phyloP scores from a whole-genome alignment of 345 rosid species.

The Trapa incisa region DNA sequence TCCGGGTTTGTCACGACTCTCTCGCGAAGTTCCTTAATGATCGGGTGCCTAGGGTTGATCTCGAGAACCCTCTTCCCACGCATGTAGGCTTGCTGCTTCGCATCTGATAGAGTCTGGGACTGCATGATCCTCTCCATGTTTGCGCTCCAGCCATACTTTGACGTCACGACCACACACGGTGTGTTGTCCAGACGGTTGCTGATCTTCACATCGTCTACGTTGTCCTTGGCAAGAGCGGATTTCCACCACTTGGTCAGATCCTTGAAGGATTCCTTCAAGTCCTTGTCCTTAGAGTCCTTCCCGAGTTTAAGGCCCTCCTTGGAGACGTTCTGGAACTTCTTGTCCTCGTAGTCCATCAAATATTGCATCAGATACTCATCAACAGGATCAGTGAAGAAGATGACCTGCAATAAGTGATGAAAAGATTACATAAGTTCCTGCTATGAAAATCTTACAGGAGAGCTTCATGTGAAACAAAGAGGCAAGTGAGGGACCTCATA shows the following conservation, averaged over 20 bases:
- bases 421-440: background rate
- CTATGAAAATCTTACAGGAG: background rate
- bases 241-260: slow-evolving; percentile 97
- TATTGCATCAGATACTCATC: slow-evolving; percentile 98
- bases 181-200: slow-evolving; percentile 85
- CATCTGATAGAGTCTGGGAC: slow-evolving; percentile 86
- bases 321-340: slow-evolving; percentile 89
- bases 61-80: slow-evolving; percentile 89
- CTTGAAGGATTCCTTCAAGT: slow-evolving; percentile 85
- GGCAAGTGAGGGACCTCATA: slow-evolving; percentile 40
- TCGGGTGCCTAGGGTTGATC: slow-evolving; percentile 93
- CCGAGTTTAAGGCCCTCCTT: slow-evolving; percentile 88
- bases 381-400: slow-evolving; percentile 94
- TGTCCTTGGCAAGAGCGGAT: slow-evolving; percentile 53
- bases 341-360: slow-evolving; percentile 91
- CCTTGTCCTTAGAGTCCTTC: slow-evolving; percentile 66
- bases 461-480: background rate
- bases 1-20: slow-evolving; percentile 68
- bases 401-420: slow-evolving; percentile 44
- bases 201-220: slow-evolving; percentile 79
- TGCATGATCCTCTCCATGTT: slow-evolving; percentile 99
- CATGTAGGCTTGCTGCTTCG: slow-evolving; percentile 88
- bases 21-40: slow-evolving; percentile 85
- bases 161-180: slow-evolving; percentile 90
- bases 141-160: slow-evolving; percentile 95